A percentile compares a stretch with the other conserved stretches of the same genome.
phyloP scores from a whole-genome alignment of 2,329 filamentous ascomycete genomes.

The Pseudogymnoascus sp. region DNA sequence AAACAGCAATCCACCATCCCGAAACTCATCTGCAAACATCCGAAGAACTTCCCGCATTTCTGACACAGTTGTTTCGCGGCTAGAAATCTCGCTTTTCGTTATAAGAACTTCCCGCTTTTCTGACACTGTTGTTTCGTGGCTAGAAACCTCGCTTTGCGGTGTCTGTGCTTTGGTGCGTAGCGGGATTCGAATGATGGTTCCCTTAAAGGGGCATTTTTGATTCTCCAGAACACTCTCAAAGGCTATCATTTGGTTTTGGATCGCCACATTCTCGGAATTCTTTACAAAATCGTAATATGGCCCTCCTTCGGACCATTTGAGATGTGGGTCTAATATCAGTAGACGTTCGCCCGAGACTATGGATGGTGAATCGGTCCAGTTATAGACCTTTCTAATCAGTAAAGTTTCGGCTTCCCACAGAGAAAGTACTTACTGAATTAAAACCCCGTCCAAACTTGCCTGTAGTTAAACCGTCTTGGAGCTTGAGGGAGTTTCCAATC shows the following conservation, averaged over 20 bases:
- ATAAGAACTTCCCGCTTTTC: constrained; percentile 25
- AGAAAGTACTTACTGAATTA: neutral
- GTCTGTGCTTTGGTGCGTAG: constrained; percentile 25
- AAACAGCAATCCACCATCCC: constrained; percentile 26
- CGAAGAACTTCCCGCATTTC: neutral
- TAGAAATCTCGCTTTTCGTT: neutral
- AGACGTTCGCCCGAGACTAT: constrained; percentile 27
- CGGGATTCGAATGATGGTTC: constrained; percentile 31
- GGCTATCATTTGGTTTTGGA: constrained; percentile 28
- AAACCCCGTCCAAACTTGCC: neutral
- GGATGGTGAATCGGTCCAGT: constrained; percentile 32
- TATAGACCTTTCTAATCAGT: constrained; percentile 25
- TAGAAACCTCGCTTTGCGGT: constrained; percentile 26
- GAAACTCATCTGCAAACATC: neutral
- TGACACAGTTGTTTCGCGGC: neutral
- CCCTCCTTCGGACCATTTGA: constrained; percentile 18
- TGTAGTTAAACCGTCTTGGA: neutral
- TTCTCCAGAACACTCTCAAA: constrained; percentile 23
- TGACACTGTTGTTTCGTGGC: constrained; percentile 18
- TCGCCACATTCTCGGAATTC: constrained; percentile 18
- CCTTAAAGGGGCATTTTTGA: constrained; percentile 19
- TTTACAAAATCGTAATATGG: constrained; percentile 27
- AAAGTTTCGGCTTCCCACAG: constrained; percentile 20
- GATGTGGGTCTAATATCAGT: constrained; percentile 28
- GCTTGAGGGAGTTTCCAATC: neutral